Evolutionary conservation across 768 basidiomycete genomes (phyloP).

Genomic region (Tricholoma furcatifolium): DNA sequence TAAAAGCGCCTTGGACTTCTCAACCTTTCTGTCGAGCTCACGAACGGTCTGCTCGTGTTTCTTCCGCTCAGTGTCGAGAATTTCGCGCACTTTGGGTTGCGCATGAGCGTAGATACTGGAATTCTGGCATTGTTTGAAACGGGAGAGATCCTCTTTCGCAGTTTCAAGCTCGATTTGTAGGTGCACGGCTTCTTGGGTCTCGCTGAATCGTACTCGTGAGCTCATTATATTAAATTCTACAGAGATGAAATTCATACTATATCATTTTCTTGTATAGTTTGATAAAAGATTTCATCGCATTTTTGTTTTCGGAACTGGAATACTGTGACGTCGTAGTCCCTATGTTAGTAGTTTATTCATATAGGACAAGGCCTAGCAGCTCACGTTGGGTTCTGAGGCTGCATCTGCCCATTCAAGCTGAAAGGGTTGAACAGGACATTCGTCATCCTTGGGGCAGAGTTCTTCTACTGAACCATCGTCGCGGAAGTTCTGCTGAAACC

Average conservation of each 20-base stretch:
- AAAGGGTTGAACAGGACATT: background rate
- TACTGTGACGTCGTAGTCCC: background rate
- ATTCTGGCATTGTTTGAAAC: conserved; percentile 8
- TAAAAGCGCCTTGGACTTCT: background rate
- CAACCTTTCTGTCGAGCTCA: background rate
- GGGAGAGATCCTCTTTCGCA: conserved; percentile 2
- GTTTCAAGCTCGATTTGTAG: conserved; percentile 11
- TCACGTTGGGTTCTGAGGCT: background rate
- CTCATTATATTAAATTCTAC: background rate
- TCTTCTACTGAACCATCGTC: background rate
- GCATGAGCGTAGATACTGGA: conserved; percentile 4
- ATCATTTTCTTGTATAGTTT: conserved; percentile 5
- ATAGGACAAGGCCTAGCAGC: background rate
- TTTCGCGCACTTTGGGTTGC: background rate
- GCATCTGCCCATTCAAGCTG: background rate
- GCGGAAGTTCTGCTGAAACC: background rate
- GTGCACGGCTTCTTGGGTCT: conserved; percentile 1
- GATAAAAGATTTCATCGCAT: background rate
- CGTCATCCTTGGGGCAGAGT: background rate
- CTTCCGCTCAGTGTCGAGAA: conserved; percentile 3
- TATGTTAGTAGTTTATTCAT: background rate
- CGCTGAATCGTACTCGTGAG: background rate
- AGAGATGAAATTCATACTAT: background rate
- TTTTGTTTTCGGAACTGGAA: background rate
- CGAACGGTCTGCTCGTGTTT: background rate